Conservation (phyloP, 768 basidiomycete genomes). For the Panellus pusillus region DNA sequence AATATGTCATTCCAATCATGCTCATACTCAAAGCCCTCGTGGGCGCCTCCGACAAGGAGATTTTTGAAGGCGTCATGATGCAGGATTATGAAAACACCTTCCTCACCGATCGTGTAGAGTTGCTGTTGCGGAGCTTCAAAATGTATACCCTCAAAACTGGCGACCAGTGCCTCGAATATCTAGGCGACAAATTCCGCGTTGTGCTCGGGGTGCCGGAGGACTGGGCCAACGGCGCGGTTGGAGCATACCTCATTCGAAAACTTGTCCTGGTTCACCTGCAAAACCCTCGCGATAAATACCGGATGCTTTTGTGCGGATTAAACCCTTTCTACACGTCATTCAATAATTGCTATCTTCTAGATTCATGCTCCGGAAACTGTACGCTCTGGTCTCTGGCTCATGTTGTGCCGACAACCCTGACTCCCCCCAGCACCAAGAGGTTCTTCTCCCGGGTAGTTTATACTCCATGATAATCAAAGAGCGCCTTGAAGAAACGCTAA, state of each 20-base stretch:
- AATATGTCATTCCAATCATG: slow-evolving; percentile 98
- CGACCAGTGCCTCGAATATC: slow-evolving; percentile 88
- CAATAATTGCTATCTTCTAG: slow-evolving; percentile 39
- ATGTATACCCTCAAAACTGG: slow-evolving; percentile 85
- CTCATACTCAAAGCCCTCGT: slow-evolving; percentile 92
- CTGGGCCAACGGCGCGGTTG: slow-evolving; percentile 81
- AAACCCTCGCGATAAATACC: slow-evolving; percentile 88
- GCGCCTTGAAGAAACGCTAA: slow-evolving; percentile 87
- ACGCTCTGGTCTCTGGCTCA: slow-evolving; percentile 83
- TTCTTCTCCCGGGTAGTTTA: slow-evolving; percentile 86
- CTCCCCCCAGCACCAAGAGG: slow-evolving; percentile 98
- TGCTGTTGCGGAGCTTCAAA: slow-evolving; percentile 93
- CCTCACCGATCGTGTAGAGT: slow-evolving; percentile 93
- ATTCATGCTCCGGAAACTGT: slow-evolving; percentile 97
- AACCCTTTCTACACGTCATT: not conserved
- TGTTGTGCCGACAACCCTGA: slow-evolving; percentile 97
- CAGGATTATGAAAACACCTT: slow-evolving; percentile 97
- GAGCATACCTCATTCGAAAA: slow-evolving; percentile 79
- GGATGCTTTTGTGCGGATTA: slow-evolving; percentile 80
- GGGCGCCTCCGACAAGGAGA: slow-evolving; percentile 89
- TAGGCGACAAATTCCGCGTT: slow-evolving; percentile 96
- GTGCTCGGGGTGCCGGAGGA: slow-evolving; percentile 91
- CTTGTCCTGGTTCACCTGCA: slow-evolving; percentile 89
- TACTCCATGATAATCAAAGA: slow-evolving; percentile 99
- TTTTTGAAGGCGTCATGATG: slow-evolving; percentile 96